Percentiles rank a stretch among this genome's conserved stretches.
Evolutionary conservation across 129 eudicot species (phyloP).

Genomic region (Gnaphalium uliginosum): DNA sequence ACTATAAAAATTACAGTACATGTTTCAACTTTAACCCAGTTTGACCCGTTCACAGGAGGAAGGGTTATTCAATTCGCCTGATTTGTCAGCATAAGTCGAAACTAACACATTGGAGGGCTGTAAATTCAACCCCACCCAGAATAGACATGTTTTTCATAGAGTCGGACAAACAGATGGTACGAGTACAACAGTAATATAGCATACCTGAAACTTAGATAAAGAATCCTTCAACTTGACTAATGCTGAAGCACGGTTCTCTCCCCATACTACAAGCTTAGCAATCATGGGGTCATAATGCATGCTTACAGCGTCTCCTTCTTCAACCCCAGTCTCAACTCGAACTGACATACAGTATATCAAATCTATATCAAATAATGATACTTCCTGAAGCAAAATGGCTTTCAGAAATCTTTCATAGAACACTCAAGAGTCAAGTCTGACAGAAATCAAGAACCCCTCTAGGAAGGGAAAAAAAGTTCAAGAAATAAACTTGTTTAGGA

Average conservation of each 20-base stretch:
- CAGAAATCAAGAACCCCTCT: neutral
- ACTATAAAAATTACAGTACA: neutral
- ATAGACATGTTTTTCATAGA: neutral
- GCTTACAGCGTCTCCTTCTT: constrained; percentile 92
- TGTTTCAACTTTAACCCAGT: neutral
- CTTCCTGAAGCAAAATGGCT: too few relatives aligned
- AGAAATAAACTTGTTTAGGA: neutral
- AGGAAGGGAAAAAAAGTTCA: neutral
- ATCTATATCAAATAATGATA: neutral
- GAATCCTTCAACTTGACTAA: constrained; percentile 86
- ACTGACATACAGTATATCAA: constrained; percentile 39
- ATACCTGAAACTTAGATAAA: constrained; percentile 88
- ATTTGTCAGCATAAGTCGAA: neutral
- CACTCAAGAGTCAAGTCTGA: neutral
- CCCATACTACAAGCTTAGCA: constrained; percentile 98
- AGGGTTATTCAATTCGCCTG: neutral
- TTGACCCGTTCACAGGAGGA: neutral
- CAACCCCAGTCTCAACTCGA: constrained; percentile 98
- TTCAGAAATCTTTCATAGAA: too few relatives aligned
- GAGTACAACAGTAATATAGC: neutral
- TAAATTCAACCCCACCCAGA: constrained; percentile 23
- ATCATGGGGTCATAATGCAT: constrained; percentile 99
- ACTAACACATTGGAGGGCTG: constrained; percentile 8
- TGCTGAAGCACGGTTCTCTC: constrained; percentile 81
- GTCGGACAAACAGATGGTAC: neutral